Conservation (phyloP, 2,329 filamentous ascomycete species). For the Cladosporium sp. region DNA sequence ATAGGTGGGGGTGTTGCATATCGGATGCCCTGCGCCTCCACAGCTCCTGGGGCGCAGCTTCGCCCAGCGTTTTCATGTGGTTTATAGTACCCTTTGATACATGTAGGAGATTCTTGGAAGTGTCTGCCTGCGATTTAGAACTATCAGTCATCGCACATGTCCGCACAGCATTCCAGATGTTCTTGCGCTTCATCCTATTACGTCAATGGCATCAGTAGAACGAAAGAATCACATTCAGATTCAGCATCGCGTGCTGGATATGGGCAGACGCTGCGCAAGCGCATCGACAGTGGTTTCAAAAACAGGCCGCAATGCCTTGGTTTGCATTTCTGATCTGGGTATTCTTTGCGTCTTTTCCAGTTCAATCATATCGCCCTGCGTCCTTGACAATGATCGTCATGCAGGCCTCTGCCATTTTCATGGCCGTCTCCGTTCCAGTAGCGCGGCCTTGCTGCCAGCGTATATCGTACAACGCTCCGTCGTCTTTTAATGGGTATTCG, state of each 20-base stretch:
- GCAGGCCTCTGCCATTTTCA: background rate
- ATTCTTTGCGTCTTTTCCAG: background rate
- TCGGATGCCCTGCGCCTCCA: slow-evolving; percentile 1
- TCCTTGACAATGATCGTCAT: background rate
- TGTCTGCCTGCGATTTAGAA: background rate
- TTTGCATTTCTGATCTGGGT: slow-evolving; percentile 4
- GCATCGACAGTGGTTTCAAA: background rate
- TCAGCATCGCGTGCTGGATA: background rate
- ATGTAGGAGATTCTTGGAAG: background rate
- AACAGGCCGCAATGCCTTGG: background rate
- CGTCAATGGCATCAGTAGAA: background rate
- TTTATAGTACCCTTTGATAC: background rate
- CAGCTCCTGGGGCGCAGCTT: background rate
- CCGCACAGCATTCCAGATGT: too few species aligned
- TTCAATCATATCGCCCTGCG: background rate
- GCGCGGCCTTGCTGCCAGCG: background rate
- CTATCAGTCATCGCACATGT: background rate
- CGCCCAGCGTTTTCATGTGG: background rate
- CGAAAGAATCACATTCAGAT: too few species aligned
- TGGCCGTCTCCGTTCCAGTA: background rate
- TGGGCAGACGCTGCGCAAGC: background rate
- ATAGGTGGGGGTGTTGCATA: background rate
- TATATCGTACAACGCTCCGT: slow-evolving; percentile 4
- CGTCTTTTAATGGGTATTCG: background rate
- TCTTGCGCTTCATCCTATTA: background rate